Evolutionary conservation across 2,329 filamentous ascomycete genomes (phyloP).

Genomic region (Westerdykella ornata): DNA sequence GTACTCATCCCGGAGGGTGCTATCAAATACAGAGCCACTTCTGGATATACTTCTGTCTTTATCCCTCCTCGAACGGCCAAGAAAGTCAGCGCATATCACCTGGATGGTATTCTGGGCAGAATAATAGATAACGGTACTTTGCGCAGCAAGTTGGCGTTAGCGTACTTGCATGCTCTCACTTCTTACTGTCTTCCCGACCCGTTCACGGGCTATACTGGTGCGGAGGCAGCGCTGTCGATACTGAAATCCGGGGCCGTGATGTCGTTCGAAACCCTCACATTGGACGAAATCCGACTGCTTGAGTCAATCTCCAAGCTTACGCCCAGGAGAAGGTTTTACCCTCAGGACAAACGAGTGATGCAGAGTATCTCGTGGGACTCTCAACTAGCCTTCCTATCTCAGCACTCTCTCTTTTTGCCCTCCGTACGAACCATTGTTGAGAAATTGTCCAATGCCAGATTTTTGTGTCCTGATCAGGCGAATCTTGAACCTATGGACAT

Average conservation of each 20-base stretch:
- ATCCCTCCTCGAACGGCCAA: slow-evolving; percentile 11
- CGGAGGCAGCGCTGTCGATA: slow-evolving; percentile 48
- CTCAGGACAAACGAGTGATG: slow-evolving; percentile 36
- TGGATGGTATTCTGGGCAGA: slow-evolving; percentile 48
- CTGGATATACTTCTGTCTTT: slow-evolving; percentile 9
- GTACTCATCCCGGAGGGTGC: slow-evolving; percentile 32
- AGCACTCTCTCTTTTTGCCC: slow-evolving; percentile 18
- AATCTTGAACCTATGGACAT: slow-evolving; percentile 6
- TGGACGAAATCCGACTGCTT: slow-evolving; percentile 16
- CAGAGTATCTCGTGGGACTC: slow-evolving; percentile 42
- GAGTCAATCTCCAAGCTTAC: slow-evolving; percentile 25
- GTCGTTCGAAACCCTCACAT: slow-evolving; percentile 42
- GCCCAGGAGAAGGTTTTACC: slow-evolving; percentile 41
- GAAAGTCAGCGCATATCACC: slow-evolving; percentile 40
- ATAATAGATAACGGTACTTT: slow-evolving; percentile 48
- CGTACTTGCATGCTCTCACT: slow-evolving; percentile 50
- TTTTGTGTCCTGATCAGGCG: slow-evolving; percentile 11
- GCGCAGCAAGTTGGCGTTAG: slow-evolving; percentile 47
- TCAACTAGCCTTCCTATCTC: slow-evolving; percentile 33
- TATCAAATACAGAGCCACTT: slow-evolving; percentile 4
- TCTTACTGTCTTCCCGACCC: slow-evolving; percentile 48
- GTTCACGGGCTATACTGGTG: slow-evolving; percentile 47
- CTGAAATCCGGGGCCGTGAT: slow-evolving; percentile 45
- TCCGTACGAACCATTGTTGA: slow-evolving; percentile 20
- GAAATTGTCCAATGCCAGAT: slow-evolving; percentile 10